Conservation (phyloP, 2,329 filamentous ascomycete genomes). For the Trichoderma hamatum region DNA sequence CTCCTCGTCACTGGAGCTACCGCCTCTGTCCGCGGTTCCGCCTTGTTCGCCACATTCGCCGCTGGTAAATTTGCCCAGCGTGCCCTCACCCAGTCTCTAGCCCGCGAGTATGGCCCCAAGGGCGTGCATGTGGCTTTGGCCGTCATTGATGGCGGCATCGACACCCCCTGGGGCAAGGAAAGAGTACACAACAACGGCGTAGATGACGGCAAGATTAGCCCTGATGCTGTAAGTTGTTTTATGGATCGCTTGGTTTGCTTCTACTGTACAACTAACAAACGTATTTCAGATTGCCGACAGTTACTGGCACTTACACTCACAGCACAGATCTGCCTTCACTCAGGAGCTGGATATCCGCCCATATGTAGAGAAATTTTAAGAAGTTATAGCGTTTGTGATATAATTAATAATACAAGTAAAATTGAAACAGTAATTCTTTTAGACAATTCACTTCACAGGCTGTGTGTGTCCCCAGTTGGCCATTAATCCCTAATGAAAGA, state of each 20-base stretch:
- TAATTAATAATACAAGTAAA: constrained; percentile 4
- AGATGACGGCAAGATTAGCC: constrained; percentile 66
- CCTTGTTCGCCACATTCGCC: constrained; percentile 71
- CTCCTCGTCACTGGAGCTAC: constrained; percentile 88
- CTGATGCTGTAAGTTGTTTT: constrained; percentile 67
- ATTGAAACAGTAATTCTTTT: neutral
- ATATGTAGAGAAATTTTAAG: constrained; percentile 79
- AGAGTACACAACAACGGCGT: constrained; percentile 48
- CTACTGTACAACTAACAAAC: neutral
- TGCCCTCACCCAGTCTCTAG: constrained; percentile 73
- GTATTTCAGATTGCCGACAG: constrained; percentile 73
- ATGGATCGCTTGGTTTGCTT: neutral
- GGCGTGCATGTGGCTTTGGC: constrained; percentile 83
- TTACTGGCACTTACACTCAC: constrained; percentile 83
- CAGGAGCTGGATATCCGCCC: constrained; percentile 81
- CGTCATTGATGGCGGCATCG: constrained; percentile 83
- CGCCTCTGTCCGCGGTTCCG: constrained; percentile 73
- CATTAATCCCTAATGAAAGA: neutral
- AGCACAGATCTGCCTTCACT: constrained; percentile 77
- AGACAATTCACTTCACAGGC: neutral
- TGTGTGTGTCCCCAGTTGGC: neutral
- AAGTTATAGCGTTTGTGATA: constrained; percentile 2
- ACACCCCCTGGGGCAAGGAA: constrained; percentile 71
- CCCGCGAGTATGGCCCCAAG: constrained; percentile 80
- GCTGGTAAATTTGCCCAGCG: constrained; percentile 79